phyloP scores from a whole-genome alignment of 345 rosid genomes.

The Eucalyptus sp. region DNA sequence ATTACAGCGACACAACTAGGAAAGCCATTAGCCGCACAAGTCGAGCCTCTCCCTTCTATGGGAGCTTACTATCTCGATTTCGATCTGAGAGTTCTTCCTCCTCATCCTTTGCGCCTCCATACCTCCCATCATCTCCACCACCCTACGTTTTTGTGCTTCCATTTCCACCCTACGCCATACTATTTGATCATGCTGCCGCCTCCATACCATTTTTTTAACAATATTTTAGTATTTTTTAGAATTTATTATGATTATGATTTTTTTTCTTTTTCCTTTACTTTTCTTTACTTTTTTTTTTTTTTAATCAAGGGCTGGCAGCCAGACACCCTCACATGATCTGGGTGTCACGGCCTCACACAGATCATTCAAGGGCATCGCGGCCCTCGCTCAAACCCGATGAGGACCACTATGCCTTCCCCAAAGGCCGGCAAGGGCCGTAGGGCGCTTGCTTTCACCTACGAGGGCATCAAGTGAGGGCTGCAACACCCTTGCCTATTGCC shows the following conservation, averaged over 20 bases:
- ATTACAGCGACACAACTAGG: background rate
- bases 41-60: too few species aligned
- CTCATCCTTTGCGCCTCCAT: too few species aligned
- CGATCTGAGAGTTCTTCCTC: too few species aligned
- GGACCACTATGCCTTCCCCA: background rate
- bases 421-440: background rate
- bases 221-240: too few species aligned
- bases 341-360: rapidly evolving
- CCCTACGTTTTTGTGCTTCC: too few species aligned
- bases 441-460: background rate
- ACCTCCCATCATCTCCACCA: too few species aligned
- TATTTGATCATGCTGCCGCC: too few species aligned
- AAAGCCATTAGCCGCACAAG: background rate
- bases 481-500: background rate
- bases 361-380: background rate
- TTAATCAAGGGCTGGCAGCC: rapidly evolving
- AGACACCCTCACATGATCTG: rapidly evolving
- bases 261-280: background rate
- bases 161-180: too few species aligned
- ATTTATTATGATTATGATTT: too few species aligned
- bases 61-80: too few species aligned
- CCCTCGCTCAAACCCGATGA: background rate
- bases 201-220: too few species aligned
- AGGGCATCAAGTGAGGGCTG: background rate
- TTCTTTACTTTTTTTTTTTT: background rate